Evolutionary conservation across 1,284 basidiomycete species (phyloP), one percentile per base, ranked within the genome.

Genomic region (Trichosporon coremiiforme): DNA sequence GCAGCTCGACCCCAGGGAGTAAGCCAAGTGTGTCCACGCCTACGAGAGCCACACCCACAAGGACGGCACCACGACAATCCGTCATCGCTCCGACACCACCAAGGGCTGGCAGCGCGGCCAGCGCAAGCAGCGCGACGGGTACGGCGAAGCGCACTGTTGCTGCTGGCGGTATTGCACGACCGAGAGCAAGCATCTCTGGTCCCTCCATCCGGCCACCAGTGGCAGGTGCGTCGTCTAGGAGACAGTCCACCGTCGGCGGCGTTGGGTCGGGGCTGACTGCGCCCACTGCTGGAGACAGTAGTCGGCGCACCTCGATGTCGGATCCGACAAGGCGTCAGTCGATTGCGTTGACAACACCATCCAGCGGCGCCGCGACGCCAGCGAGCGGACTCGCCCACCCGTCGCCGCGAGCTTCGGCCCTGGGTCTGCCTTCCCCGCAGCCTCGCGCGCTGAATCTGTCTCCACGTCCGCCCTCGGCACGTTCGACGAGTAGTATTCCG

Each of bases 81-180:
- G 31, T 62, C 57, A n/a, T 29, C 5, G 57, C 64, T 7, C 41
- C 64, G 29, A 65, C 64, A 9, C 64, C 64, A 22, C 64, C 64
- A 17, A 9, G 64, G 25, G 29, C 64, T 2, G 64, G 41, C 13
- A 50, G 57, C 57, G 29, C 57, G 17, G 57, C 57, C 29, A 62
- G 57, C 17, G 57, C 15, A 2, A 13, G 57, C 29, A 62, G 57
- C 57, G 10, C 57, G 31, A n/a, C 57, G 57, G 13, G 57, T 29
- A 9, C 31, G 4, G 57, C 15, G 15, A 33, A 33, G 57, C 57
- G 57, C 15, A 5, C 29, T 5, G 29, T n/a, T n/a, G 57, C 57
- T 1, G 57, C 4, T 4, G 15, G 15, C 29, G 57, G 57, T 17
- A 29, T 62, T n/a, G 57, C 31, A 4, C 57, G 57, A 10, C 57